A percentile compares a stretch with the other conserved stretches of the same genome.
Conservation (phyloP, 176 grass and related monocot genomes). For the Hordeum vulgare region MorexV3_pseudomolecules_assembly NC_058521.1:593001500-593001999, state of each 20-base stretch:
- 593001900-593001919: no score
- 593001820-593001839: no score
- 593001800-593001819: background rate
- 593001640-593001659: background rate
- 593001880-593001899: background rate
- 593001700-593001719: background rate
- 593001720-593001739: background rate
- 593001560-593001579: background rate
- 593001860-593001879: no score
- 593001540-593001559: background rate
- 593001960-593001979: background rate
- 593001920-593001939: background rate
- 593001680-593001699: background rate
- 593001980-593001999: background rate
- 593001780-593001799: background rate
- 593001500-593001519: background rate
- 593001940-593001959: background rate
- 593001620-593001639: background rate
- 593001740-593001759: background rate
- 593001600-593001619: background rate
- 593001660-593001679: background rate
- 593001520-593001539: background rate
- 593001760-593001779: background rate
- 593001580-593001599: background rate
- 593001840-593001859: no score